Evolutionary conservation across 169 alveolate species (phyloP).

Genomic region (Cryptosporidium xiaoi): DNA sequence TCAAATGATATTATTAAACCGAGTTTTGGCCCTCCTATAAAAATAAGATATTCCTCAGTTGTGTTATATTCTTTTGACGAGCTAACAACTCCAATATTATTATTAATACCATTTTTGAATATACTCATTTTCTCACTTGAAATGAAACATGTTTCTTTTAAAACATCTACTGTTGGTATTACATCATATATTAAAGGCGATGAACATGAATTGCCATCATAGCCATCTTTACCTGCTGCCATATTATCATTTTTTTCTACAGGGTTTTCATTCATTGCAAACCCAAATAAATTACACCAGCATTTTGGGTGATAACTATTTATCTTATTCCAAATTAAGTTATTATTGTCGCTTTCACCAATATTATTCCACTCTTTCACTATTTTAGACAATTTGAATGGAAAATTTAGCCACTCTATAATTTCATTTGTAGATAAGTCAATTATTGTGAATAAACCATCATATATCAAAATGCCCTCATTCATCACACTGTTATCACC

Average conservation of each 20-base stretch:
- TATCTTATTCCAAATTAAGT: conserved; percentile 26
- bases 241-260: neutral
- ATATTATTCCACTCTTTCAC: conserved; percentile 50
- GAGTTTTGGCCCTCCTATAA: conserved; percentile 64
- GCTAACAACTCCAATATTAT: no score
- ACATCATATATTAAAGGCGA: conserved; percentile 50
- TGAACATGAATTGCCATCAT: no score
- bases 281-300: conserved; percentile 74
- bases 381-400: conserved; percentile 34
- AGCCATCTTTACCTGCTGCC: neutral
- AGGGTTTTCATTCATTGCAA: conserved; percentile 19
- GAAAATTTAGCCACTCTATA: conserved; percentile 48
- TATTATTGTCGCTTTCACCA: neutral
- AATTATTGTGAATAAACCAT: conserved; percentile 60
- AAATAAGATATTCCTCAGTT: conserved; percentile 12
- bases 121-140: conserved; percentile 38
- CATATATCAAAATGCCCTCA: conserved; percentile 5
- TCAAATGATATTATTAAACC: conserved; percentile 60
- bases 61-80: neutral
- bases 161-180: conserved; percentile 55
- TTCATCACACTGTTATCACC: neutral
- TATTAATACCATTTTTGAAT: neutral
- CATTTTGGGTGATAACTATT: conserved; percentile 68
- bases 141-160: conserved; percentile 62
- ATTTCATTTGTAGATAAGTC: conserved; percentile 66